Percentiles rank a stretch among this genome's conserved stretches.
Conservation (phyloP, 179 eudicot genomes). For the Spinacia oleracea region DNA sequence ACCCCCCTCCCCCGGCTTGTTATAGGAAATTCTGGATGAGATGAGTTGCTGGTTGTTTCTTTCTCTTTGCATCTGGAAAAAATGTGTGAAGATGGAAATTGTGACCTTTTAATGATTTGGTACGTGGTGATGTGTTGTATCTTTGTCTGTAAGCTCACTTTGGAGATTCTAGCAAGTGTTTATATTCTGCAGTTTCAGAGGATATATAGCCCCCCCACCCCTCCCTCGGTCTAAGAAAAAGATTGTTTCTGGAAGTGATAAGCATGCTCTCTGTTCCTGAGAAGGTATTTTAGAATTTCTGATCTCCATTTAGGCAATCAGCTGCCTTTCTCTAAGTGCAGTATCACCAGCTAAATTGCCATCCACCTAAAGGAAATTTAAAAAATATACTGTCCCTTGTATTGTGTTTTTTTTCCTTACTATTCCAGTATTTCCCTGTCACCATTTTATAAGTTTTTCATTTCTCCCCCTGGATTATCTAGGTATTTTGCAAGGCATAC, state of each 20-base stretch:
- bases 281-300: not conserved
- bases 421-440: constrained; percentile 16
- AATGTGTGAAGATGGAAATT: not conserved
- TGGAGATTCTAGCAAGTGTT: not conserved
- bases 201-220: not conserved
- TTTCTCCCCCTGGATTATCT: constrained; percentile 22
- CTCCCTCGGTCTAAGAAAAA: not conserved
- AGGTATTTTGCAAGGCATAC: constrained; percentile 98
- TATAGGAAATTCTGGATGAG: not conserved
- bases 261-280: not conserved
- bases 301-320: not conserved
- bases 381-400: not conserved
- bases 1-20: not conserved
- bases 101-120: not conserved
- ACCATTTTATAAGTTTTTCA: not conserved
- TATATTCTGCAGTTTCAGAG: not conserved
- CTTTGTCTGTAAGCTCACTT: not conserved
- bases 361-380: not conserved
- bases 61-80: not conserved
- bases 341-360: constrained; percentile 1
- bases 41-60: constrained; percentile 3
- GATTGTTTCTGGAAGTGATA: not conserved
- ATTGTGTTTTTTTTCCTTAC: not conserved
- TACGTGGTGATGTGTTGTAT: not conserved
- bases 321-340: not conserved